phyloP scores from a whole-genome alignment of 1,139 yeast genomes.

The Saccharomyces hybrid region DNA sequence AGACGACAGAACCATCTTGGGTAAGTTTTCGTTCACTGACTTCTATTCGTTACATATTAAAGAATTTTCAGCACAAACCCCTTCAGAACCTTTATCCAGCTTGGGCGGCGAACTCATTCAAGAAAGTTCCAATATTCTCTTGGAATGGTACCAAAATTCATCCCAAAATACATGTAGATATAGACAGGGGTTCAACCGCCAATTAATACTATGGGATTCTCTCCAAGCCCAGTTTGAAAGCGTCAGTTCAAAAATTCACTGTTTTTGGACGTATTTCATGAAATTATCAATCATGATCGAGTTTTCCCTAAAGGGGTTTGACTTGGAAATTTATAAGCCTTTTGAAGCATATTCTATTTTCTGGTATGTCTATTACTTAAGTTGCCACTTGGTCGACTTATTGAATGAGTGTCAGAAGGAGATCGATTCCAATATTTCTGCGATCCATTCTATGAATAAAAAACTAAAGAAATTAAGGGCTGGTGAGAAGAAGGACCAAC shows the following conservation, averaged over 20 bases:
- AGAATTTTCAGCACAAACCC: slow-evolving; percentile 22
- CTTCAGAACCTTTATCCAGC: slow-evolving; percentile 3
- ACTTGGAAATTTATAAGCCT: slow-evolving; percentile 61
- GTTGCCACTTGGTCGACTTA: slow-evolving; percentile 43
- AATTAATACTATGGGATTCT: slow-evolving; percentile 63
- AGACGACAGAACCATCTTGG: slow-evolving; percentile 50
- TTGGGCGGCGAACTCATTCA: slow-evolving; percentile 4
- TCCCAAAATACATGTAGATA: slow-evolving; percentile 79
- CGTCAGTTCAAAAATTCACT: slow-evolving; percentile 40
- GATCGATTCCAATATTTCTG: slow-evolving; percentile 38
- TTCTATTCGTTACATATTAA: slow-evolving; percentile 30
- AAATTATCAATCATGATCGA: slow-evolving; percentile 68
- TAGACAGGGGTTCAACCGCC: slow-evolving; percentile 59
- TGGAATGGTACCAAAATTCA: slow-evolving; percentile 49
- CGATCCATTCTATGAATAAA: slow-evolving; percentile 33
- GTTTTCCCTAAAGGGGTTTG: slow-evolving; percentile 67
- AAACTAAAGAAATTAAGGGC: slow-evolving; percentile 42
- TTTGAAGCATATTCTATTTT: slow-evolving; percentile 65
- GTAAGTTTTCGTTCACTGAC: slow-evolving; percentile 28
- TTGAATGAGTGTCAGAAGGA: slow-evolving; percentile 43
- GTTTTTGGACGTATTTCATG: slow-evolving; percentile 50
- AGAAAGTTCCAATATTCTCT: slow-evolving; percentile 35
- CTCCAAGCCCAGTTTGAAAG: slow-evolving; percentile 62
- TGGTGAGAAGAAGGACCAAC: slow-evolving; percentile 31
- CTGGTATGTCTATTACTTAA: slow-evolving; percentile 56